A percentile compares a stretch with the other conserved stretches of the same genome.
These are phyloP conservation scores for Aspergillus coremiiformis DNA, from an alignment of 495 filamentous ascomycete species.

Conservation along the genomic window DNA sequence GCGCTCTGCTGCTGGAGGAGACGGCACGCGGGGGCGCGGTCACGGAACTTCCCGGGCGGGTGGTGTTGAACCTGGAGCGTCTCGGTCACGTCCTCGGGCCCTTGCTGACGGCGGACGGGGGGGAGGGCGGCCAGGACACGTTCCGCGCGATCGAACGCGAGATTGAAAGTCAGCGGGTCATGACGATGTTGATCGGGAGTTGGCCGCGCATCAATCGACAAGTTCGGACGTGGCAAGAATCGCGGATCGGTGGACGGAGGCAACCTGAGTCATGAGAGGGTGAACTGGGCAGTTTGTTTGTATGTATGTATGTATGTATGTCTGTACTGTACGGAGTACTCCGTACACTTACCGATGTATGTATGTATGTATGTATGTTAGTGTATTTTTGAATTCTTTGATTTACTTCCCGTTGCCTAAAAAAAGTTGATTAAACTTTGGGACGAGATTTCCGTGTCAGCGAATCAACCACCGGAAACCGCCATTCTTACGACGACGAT, in stretches of 20 bases:
- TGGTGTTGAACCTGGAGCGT: conserved; percentile 22
- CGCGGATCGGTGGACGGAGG: not conserved
- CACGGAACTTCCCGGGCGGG: conserved; percentile 10
- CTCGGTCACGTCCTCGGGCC: conserved; percentile 30
- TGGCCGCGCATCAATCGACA: conserved; percentile 31
- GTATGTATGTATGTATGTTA: too few relatives aligned
- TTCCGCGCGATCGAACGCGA: conserved; percentile 20
- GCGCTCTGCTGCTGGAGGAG: conserved; percentile 23
- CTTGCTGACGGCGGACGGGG: conserved; percentile 19
- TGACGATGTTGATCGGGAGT: conserved; percentile 25
- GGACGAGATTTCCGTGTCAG: too few relatives aligned
- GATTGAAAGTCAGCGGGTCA: conserved; percentile 28
- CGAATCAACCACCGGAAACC: too few relatives aligned
- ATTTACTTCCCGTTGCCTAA: too few relatives aligned
- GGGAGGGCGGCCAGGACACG: conserved; percentile 6
- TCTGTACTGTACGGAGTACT: too few relatives aligned
- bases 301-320: too few relatives aligned
- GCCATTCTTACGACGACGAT: too few relatives aligned
- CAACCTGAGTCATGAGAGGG: too few relatives aligned
- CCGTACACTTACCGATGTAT: too few relatives aligned
- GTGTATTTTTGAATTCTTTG: too few relatives aligned
- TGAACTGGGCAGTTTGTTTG: too few relatives aligned
- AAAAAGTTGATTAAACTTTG: too few relatives aligned
- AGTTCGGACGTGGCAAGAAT: conserved; percentile 22
- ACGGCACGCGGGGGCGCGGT: conserved; percentile 14